Conservation (phyloP, 129 eudicot genomes). For the Flaveria brownii region DNA sequence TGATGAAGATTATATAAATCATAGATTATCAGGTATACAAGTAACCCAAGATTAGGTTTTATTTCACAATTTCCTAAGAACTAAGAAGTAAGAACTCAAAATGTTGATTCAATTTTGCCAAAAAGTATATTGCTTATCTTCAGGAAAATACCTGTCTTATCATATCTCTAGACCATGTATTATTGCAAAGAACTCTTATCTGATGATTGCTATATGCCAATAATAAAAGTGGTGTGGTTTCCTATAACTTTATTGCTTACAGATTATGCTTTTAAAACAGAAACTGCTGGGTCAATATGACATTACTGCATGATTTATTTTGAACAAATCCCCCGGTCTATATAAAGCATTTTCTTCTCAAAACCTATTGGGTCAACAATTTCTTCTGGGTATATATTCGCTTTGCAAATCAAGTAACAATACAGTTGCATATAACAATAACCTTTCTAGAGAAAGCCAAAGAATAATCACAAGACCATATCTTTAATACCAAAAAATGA, state of each 20-base stretch:
- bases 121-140: not conserved
- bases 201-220: not conserved
- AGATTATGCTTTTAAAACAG: not conserved
- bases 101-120: too few relatives aligned
- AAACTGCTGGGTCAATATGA: not conserved
- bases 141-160: not conserved
- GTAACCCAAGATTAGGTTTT: too few relatives aligned
- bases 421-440: too few relatives aligned
- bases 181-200: not conserved
- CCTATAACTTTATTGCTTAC: not conserved
- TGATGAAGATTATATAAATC: too few relatives aligned
- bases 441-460: too few relatives aligned
- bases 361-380: not conserved
- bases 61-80: too few relatives aligned
- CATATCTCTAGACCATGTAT: not conserved
- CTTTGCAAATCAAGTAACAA: not conserved
- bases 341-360: too few relatives aligned
- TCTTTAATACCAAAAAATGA: too few relatives aligned
- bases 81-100: too few relatives aligned
- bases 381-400: not conserved
- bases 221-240: not conserved
- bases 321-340: not conserved
- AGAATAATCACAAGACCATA: too few relatives aligned
- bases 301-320: not conserved
- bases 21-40: too few relatives aligned